Percentiles rank a stretch among this genome's conserved stretches.
Conservation (phyloP, 2,329 filamentous ascomycete genomes). For the Ceratocystis colombiana region DNA sequence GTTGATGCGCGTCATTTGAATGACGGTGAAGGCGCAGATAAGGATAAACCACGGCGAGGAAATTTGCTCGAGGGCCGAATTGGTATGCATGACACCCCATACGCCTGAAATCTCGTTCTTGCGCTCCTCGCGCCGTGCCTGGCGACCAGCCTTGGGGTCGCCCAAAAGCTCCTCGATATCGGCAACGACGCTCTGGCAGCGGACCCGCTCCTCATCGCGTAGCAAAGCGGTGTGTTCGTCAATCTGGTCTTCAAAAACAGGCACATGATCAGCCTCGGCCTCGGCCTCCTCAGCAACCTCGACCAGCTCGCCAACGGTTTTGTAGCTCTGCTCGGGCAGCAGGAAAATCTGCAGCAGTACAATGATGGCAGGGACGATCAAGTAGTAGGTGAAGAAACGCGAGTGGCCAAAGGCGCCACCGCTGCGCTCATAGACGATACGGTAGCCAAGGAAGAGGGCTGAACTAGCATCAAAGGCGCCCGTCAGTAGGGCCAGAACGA, state of each 20-base stretch:
- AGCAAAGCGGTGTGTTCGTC: conserved; percentile 48
- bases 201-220: conserved; percentile 47
- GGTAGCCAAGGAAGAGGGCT: conserved; percentile 65
- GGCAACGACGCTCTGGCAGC: conserved; percentile 52
- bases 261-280: conserved; percentile 29
- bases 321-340: conserved; percentile 69
- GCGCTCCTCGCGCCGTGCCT: conserved; percentile 56
- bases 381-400: conserved; percentile 62
- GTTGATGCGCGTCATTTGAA: conserved; percentile 76
- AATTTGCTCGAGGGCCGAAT: conserved; percentile 62
- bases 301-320: conserved; percentile 74
- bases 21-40: conserved; percentile 68
- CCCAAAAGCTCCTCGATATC: conserved; percentile 68
- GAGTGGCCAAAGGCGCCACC: conserved; percentile 47
- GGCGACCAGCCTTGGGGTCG: conserved; percentile 48
- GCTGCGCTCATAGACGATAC: conserved; percentile 55
- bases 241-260: conserved; percentile 44
- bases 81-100: conserved; percentile 75
- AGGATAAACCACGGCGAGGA: conserved; percentile 73
- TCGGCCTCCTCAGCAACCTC: conserved; percentile 53
- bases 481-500: conserved; percentile 70
- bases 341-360: conserved; percentile 56
- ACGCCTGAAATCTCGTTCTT: conserved; percentile 65
- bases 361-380: conserved; percentile 59
- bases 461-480: conserved; percentile 78